Conservation (phyloP, 1,284 basidiomycete genomes). For the Spongiforma sp. region DNA sequence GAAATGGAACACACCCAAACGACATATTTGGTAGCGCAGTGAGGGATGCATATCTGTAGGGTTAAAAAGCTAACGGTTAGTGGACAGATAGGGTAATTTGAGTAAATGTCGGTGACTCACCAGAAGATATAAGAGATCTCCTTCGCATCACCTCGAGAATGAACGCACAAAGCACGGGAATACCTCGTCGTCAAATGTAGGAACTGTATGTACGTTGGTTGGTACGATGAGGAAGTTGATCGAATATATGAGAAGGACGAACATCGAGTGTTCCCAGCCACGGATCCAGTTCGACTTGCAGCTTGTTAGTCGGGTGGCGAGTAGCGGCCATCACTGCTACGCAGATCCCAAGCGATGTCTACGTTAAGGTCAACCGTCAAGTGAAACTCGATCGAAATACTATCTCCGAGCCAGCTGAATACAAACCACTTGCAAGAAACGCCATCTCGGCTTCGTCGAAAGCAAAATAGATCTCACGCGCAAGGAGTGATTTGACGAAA, state of each 20-base stretch:
- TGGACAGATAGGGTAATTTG: neutral
- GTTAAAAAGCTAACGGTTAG: neutral
- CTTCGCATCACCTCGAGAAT: conserved; percentile 20
- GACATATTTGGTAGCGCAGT: conserved; percentile 17
- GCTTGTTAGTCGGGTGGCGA: conserved; percentile 13
- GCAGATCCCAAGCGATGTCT: conserved; percentile 6
- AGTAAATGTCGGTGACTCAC: no score
- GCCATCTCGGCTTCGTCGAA: conserved; percentile 20
- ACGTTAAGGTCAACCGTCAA: neutral
- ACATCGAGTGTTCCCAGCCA: conserved; percentile 10
- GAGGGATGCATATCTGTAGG: conserved; percentile 4
- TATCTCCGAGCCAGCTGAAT: conserved; percentile 6
- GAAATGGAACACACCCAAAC: conserved; percentile 10
- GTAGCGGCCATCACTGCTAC: conserved; percentile 10
- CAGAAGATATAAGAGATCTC: conserved; percentile 11
- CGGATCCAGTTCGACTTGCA: conserved; percentile 16
- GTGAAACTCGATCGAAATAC: conserved; percentile 7
- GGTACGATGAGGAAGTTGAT: neutral
- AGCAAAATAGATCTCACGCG: conserved; percentile 7
- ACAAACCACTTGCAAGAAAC: conserved; percentile 16
- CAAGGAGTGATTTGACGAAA: conserved; percentile 16
- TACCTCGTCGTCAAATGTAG: conserved; percentile 13
- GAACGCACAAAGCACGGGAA: conserved; percentile 14
- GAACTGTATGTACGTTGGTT: conserved; percentile 11
- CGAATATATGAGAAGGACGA: neutral